These are phyloP conservation scores for Orobanche coerulescens DNA, from an alignment of 257 asterid species.

Conservation along the genomic window DNA sequence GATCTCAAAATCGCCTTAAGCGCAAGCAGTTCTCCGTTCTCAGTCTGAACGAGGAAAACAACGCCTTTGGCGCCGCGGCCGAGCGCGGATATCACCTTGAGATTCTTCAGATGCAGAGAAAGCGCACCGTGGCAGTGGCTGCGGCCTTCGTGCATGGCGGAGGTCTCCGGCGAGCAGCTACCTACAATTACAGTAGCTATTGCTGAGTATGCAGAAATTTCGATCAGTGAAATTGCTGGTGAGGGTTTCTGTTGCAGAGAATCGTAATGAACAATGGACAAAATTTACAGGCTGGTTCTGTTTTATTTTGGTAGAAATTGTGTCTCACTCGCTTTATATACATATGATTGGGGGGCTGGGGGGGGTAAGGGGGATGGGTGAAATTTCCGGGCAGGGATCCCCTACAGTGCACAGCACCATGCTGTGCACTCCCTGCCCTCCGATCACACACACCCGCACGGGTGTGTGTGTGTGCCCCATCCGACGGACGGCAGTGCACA, in stretches of 20 bases:
- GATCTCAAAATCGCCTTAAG: constrained; percentile 62
- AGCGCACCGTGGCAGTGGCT: constrained; percentile 1
- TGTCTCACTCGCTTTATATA: constrained; percentile 1
- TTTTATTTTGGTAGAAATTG: neutral
- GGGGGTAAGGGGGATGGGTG: neutral
- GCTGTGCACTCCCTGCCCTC: no score
- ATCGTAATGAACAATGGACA: neutral
- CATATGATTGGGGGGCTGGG: neutral
- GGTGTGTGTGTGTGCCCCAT: no score
- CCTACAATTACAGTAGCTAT: neutral
- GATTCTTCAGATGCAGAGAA: constrained; percentile 34
- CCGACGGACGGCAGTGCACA: no score
- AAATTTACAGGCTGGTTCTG: constrained; percentile 27
- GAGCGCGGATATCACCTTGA: constrained; percentile 60
- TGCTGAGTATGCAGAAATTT: neutral
- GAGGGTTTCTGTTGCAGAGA: neutral
- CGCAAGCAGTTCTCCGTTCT: constrained; percentile 52
- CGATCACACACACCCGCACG: no score
- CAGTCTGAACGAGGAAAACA: constrained; percentile 62
- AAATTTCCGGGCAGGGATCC: no score
- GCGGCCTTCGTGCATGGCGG: constrained; percentile 45
- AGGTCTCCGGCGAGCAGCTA: constrained; percentile 2
- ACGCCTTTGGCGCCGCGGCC: constrained; percentile 97
- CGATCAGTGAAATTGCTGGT: neutral
- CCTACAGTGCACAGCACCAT: no score